These are phyloP conservation scores for Dacryopinax primogenitus DNA, from an alignment of 768 basidiomycete species.

Conservation along the genomic window DNA sequence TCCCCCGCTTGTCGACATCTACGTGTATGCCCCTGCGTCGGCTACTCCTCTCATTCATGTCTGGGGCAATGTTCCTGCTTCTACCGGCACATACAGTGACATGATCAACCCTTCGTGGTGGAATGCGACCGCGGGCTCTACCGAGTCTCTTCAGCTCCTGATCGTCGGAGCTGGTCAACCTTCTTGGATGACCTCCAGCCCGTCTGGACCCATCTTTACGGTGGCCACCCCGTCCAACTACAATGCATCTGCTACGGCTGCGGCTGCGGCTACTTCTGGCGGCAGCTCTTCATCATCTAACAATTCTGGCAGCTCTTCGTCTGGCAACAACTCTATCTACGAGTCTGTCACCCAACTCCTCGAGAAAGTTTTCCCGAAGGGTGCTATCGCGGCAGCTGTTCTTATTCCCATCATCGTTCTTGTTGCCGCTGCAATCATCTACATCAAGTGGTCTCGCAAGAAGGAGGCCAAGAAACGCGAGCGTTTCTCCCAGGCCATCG, in stretches of 20 bases:
- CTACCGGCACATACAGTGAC: constrained; percentile 21
- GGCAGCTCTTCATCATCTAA: constrained; percentile 6
- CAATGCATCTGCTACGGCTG: constrained; percentile 5
- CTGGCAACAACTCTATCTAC: constrained; percentile 1
- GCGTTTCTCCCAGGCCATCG: constrained; percentile 52
- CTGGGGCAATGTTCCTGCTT: constrained; percentile 22
- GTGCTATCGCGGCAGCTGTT: constrained; percentile 52
- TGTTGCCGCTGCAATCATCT: constrained; percentile 33
- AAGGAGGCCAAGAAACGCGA: constrained; percentile 38
- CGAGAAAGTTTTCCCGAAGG: constrained; percentile 30
- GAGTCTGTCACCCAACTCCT: constrained; percentile 1
- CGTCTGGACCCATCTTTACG: constrained; percentile 26
- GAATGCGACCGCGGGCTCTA: constrained; percentile 22
- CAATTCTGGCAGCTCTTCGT: constrained; percentile 10
- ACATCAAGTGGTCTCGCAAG: constrained; percentile 42
- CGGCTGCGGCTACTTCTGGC: constrained; percentile 10
- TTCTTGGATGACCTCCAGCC: constrained; percentile 20
- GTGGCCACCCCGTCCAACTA: constrained; percentile 20
- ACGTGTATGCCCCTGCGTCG: constrained; percentile 24
- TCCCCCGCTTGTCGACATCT: constrained; percentile 23
- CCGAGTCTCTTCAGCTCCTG: constrained; percentile 24
- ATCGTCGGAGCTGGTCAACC: constrained; percentile 23
- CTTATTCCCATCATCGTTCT: constrained; percentile 47
- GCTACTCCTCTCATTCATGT: constrained; percentile 23
- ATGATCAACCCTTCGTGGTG: constrained; percentile 28